These are phyloP conservation scores for Boletus nobilissimus DNA, from an alignment of 1,284 basidiomycete genomes.

Conservation along the genomic window DNA sequence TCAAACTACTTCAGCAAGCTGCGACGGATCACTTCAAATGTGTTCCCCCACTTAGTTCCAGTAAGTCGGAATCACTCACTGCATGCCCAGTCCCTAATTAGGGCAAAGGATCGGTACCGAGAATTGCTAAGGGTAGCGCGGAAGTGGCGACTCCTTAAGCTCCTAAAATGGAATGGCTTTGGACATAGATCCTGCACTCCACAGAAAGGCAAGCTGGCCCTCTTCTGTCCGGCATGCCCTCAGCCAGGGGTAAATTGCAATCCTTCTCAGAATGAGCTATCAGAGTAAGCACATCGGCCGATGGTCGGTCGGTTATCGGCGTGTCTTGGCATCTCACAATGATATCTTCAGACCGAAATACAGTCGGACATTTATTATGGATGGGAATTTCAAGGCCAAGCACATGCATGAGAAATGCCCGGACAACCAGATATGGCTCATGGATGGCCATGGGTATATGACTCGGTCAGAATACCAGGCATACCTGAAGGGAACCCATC, in stretches of 20 bases:
- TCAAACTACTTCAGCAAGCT: constrained; percentile 43
- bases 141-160: constrained; percentile 13
- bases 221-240: constrained; percentile 33
- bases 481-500: too few species aligned
- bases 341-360: constrained; percentile 2
- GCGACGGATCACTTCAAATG: constrained; percentile 35
- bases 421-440: constrained; percentile 19
- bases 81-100: too few species aligned
- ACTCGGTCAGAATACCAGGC: too few species aligned
- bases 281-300: too few species aligned
- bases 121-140: constrained; percentile 21
- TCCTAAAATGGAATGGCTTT: constrained; percentile 17
- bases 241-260: neutral
- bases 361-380: constrained; percentile 5
- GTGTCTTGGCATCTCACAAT: too few species aligned
- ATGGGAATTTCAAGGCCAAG: constrained; percentile 30
- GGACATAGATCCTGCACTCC: neutral
- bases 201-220: constrained; percentile 6
- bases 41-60: constrained; percentile 33
- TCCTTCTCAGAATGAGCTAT: neutral
- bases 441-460: constrained; percentile 26
- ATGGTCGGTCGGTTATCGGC: too few species aligned
- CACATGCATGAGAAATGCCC: neutral
- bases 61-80: constrained; percentile 1
- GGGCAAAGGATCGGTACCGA: constrained; percentile 14